phyloP scores from a whole-genome alignment of 805 yeast genomes.

The Spathaspora arborariae region DNA sequence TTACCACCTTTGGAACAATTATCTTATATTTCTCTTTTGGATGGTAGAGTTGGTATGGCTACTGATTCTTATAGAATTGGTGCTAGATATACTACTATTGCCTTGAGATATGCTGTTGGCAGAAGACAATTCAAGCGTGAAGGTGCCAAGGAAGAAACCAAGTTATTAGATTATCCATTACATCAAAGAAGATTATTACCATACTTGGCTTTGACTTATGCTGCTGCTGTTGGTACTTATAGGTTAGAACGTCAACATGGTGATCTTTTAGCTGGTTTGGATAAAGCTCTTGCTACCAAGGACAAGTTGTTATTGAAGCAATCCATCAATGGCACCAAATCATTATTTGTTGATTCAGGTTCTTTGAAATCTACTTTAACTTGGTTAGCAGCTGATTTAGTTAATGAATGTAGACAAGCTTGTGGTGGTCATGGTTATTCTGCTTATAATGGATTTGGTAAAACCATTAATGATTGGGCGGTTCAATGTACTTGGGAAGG shows the following conservation, averaged over 20 bases:
- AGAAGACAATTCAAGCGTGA: constrained; percentile 74
- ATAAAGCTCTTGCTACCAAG: constrained; percentile 47
- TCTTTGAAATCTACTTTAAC: constrained; percentile 86
- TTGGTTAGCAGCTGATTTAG: constrained; percentile 76
- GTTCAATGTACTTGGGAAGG: constrained; percentile 99
- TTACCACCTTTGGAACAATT: constrained; percentile 86
- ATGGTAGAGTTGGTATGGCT: constrained; percentile 90
- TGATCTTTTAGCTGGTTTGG: constrained; percentile 49
- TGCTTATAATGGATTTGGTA: constrained; percentile 87
- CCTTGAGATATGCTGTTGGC: constrained; percentile 83
- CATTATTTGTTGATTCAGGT: constrained; percentile 79
- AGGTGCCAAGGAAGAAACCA: constrained; percentile 47
- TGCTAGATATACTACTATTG: constrained; percentile 77
- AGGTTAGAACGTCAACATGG: constrained; percentile 54
- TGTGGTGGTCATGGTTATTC: constrained; percentile 98
- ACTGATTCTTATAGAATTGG: constrained; percentile 78
- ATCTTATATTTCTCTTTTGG: constrained; percentile 80
- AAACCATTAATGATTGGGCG: constrained; percentile 89
- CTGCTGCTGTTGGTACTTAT: constrained; percentile 67
- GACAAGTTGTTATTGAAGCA: constrained; percentile 41
- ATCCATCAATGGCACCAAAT: constrained; percentile 63
- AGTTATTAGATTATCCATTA: constrained; percentile 78
- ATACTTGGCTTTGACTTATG: constrained; percentile 73
- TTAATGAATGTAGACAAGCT: constrained; percentile 87
- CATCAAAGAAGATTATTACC: constrained; percentile 89